Conservation (phyloP, 106 monocot species). For the Alisma plantagoaquatica region DNA sequence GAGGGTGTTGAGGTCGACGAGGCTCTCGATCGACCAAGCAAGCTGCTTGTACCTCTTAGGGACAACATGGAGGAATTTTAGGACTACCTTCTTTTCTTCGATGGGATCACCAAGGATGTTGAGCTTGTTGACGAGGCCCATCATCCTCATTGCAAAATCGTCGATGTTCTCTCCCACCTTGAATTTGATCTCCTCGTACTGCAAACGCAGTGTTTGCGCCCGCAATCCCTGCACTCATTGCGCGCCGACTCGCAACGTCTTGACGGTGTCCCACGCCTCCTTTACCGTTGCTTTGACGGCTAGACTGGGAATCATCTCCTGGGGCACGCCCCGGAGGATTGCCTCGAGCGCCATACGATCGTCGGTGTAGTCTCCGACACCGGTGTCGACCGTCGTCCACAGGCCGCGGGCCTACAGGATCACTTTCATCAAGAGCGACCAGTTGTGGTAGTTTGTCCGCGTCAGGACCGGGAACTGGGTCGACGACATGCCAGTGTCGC, state of each 20-base stretch:
- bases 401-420: too few relatives aligned
- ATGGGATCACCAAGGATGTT: neutral
- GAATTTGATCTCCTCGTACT: neutral
- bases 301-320: neutral
- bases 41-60: neutral
- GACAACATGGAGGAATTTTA: neutral
- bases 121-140: neutral
- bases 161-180: neutral
- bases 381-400: too few relatives aligned
- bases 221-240: neutral
- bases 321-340: neutral
- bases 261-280: too few relatives aligned
- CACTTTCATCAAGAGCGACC: too few relatives aligned
- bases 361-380: too few relatives aligned
- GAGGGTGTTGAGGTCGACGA: too few relatives aligned
- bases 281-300: neutral
- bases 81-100: neutral
- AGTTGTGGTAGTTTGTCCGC: too few relatives aligned
- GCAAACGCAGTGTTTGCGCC: neutral
- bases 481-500: too few relatives aligned
- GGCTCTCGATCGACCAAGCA: neutral
- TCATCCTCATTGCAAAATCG: neutral
- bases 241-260: neutral
- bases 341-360: slow-evolving; percentile 15
- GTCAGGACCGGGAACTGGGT: too few relatives aligned